Evolutionary conservation across 768 basidiomycete species (phyloP), one percentile per base, ranked within the genome.

Genomic region (Albatrellus ellisii): DNA sequence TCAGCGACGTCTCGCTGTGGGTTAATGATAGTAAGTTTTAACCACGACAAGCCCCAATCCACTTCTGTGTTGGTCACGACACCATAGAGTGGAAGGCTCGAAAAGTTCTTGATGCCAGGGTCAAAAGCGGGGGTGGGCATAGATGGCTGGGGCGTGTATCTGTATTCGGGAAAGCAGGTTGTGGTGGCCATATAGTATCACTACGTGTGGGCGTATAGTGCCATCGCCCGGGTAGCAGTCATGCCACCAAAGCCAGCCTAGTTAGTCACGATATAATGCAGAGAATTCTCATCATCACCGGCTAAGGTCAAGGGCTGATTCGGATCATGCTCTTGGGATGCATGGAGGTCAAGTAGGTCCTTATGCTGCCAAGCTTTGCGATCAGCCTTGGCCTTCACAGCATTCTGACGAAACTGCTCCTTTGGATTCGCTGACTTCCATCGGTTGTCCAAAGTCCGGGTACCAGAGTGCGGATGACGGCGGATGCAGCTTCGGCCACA

Each of bases 401-500:
- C 86, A 48, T 87, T 84, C 44, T 89, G 61, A 24, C 83, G 80
- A 68, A 86, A 62, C 55, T 73, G 75, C 1, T 88, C 82, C 2
- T 75, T 70, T 12, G 61, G 60, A 28, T 55, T 50, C 21, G 52
- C 48, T 5, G 22, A 22, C 37, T 36, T 35, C 10, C 61, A 56
- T 24, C 36, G 46, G 20, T 58, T 59, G 12, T 54, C 62, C 37
- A 64, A 62, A 52, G 63, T 64, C 25, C 65, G 64, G 24, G 56
- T 57, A 34, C 59, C 59, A 25, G 59, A 56, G 21, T 62, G 59
- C 10, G 63, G 64, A 31, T 77, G 71, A 22, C 72, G 71, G 26
- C 63, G 66, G n/a, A 89, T 70, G 55, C 90, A 94, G 50, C 90
- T 91, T 45, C 84, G 70, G 12, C 92, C 91, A 29, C 89, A 52